These are phyloP conservation scores for Arabidopsis arenosa DNA, from an alignment of 345 rosid species.

Conservation along the genomic window DNA sequence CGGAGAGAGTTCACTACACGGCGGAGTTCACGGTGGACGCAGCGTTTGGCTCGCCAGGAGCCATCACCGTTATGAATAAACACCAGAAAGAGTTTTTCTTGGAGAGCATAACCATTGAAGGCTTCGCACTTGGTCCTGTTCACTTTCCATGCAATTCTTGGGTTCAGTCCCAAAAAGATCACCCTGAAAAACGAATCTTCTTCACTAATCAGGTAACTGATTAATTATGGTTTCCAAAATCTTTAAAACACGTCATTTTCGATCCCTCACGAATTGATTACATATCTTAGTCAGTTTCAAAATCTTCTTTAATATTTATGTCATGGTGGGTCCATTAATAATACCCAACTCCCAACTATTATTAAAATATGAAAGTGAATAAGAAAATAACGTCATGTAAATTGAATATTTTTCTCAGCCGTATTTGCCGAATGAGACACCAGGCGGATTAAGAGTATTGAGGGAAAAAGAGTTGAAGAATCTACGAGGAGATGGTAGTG, in stretches of 20 bases:
- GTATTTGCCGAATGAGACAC: conserved; percentile 86
- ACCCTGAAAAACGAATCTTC: conserved; percentile 69
- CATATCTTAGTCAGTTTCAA: conserved; percentile 15
- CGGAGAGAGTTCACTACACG: conserved; percentile 82
- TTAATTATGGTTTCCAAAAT: conserved; percentile 4
- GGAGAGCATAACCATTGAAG: conserved; percentile 84
- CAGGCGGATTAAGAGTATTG: conserved; percentile 66
- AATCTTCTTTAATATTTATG: conserved; percentile 1
- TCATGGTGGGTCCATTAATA: conserved; percentile 30
- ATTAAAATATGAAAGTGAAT: neutral
- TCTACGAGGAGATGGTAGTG: conserved; percentile 74
- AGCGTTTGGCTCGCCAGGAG: conserved; percentile 83
- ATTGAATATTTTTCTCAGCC: conserved; percentile 58
- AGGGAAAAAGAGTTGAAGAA: conserved; percentile 74
- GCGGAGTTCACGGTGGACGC: conserved; percentile 86
- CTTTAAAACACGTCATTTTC: conserved; percentile 18
- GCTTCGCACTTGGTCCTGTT: conserved; percentile 77
- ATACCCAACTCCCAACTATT: conserved; percentile 16
- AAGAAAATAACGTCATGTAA: neutral
- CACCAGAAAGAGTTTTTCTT: conserved; percentile 88
- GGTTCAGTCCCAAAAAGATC: conserved; percentile 83
- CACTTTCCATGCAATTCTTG: conserved; percentile 96
- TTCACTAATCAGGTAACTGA: conserved; percentile 78
- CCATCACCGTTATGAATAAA: conserved; percentile 77
- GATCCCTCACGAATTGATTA: conserved; percentile 17